Conservation (phyloP, 169 alveolate species). For the Plasmodium knowlesi region DNA sequence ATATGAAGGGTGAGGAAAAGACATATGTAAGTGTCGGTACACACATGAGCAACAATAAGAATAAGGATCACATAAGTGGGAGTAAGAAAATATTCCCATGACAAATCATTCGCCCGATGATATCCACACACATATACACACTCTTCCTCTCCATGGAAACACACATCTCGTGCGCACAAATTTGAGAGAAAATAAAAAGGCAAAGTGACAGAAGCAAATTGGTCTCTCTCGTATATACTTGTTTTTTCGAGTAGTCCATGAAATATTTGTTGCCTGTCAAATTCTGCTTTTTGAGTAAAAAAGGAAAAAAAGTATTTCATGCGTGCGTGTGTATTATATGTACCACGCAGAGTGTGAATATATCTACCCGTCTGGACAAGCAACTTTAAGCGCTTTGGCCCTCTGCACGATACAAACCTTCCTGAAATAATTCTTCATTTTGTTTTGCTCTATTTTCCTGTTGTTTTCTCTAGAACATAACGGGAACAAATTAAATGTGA, state of each 20-base stretch:
- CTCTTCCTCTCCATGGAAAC: not conserved
- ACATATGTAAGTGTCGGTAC: not conserved
- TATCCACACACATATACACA: not conserved
- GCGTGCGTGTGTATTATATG: not conserved
- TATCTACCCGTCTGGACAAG: not conserved
- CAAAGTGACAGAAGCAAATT: not conserved
- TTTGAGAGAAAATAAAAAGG: not conserved
- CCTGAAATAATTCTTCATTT: slow-evolving; percentile 45
- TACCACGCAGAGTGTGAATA: not conserved
- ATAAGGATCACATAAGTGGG: not conserved
- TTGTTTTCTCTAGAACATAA: slow-evolving; percentile 40
- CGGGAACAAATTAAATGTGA: not conserved
- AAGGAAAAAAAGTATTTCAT: not conserved
- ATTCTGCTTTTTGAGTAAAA: slow-evolving; percentile 11
- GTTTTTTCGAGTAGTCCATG: slow-evolving; percentile 61
- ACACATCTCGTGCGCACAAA: not conserved
- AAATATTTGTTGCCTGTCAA: slow-evolving; percentile 28
- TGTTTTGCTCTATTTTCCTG: slow-evolving; percentile 38
- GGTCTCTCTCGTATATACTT: slow-evolving; percentile 6
- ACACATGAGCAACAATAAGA: not conserved
- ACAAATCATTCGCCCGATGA: not conserved
- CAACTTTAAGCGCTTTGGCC: not conserved
- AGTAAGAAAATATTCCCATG: not conserved
- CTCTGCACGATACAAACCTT: slow-evolving; percentile 4
- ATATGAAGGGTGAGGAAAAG: not conserved